Conservation (phyloP, 495 filamentous ascomycete species). For the Monascus purpureus region DNA sequence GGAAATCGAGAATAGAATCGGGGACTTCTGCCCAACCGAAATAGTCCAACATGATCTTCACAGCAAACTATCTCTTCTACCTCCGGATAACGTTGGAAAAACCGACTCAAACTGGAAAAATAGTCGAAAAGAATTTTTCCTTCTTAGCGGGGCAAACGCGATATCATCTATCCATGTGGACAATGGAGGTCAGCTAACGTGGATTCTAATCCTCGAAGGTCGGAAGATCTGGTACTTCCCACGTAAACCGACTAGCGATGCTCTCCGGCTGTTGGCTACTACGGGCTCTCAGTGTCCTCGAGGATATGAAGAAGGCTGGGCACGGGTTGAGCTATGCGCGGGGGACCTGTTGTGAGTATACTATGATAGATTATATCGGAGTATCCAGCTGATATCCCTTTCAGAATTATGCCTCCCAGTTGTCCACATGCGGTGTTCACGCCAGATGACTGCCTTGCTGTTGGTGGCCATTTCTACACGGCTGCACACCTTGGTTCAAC, state of each 20-base stretch:
- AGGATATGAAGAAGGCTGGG: constrained; percentile 1
- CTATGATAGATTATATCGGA: not conserved
- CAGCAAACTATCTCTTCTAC: constrained; percentile 1
- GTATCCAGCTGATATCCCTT: not conserved
- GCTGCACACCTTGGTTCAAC: too few relatives aligned
- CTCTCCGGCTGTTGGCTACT: not conserved
- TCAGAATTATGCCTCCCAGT: constrained; percentile 3
- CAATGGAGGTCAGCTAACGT: constrained; percentile 1
- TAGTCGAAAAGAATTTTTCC: constrained; percentile 2
- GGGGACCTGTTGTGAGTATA: constrained; percentile 1
- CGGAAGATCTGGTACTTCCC: constrained; percentile 1
- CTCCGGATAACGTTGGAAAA: constrained; percentile 1
- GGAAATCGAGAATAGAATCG: constrained; percentile 3
- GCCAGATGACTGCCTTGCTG: constrained; percentile 2
- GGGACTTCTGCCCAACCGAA: constrained; percentile 2
- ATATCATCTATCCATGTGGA: constrained; percentile 3
- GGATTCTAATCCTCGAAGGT: constrained; percentile 1
- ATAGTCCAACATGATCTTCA: too few relatives aligned
- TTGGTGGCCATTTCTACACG: constrained; percentile 4
- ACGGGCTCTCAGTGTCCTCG: not conserved
- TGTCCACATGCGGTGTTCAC: constrained; percentile 4
- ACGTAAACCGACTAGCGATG: not conserved
- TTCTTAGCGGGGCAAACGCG: not conserved
- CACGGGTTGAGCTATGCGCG: constrained; percentile 1
- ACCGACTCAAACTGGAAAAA: constrained; percentile 1